Evolutionary conservation across 2,329 filamentous ascomycete species (phyloP).

Genomic region (Trichophyton equinum): DNA sequence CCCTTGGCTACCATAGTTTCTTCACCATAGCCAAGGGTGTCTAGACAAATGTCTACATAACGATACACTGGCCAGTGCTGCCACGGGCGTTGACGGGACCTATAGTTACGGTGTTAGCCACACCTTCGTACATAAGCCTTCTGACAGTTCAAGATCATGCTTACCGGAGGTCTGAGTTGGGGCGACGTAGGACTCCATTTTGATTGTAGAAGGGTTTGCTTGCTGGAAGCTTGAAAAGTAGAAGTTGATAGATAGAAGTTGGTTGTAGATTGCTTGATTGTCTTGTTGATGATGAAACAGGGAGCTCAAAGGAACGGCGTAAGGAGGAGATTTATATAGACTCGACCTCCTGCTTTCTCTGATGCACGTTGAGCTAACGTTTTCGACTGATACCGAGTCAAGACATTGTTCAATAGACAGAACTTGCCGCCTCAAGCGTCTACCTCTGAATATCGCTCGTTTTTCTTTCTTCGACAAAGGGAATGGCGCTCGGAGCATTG

Average conservation of each 20-base stretch:
- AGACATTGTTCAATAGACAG: neutral
- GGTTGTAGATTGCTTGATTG: neutral
- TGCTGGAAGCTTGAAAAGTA: slow-evolving; percentile 1
- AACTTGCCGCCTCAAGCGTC: neutral
- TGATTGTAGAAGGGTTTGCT: slow-evolving; percentile 4
- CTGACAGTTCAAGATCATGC: neutral
- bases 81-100: slow-evolving; percentile 10
- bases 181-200: slow-evolving; percentile 9
- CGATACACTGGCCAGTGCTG: slow-evolving; percentile 13
- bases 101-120: neutral
- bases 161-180: slow-evolving; percentile 12
- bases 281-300: neutral
- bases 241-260: slow-evolving; percentile 2
- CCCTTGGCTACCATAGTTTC: neutral
- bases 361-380: neutral
- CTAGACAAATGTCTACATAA: slow-evolving; percentile 14
- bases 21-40: neutral
- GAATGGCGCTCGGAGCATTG: neutral
- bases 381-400: neutral
- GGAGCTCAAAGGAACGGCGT: neutral
- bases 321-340: slow-evolving; percentile 1
- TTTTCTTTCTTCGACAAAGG: neutral
- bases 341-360: neutral
- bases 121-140: neutral
- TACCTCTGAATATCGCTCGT: neutral